phyloP scores from a whole-genome alignment of 441 rosid genomes.

The Melastoma candidum region DNA sequence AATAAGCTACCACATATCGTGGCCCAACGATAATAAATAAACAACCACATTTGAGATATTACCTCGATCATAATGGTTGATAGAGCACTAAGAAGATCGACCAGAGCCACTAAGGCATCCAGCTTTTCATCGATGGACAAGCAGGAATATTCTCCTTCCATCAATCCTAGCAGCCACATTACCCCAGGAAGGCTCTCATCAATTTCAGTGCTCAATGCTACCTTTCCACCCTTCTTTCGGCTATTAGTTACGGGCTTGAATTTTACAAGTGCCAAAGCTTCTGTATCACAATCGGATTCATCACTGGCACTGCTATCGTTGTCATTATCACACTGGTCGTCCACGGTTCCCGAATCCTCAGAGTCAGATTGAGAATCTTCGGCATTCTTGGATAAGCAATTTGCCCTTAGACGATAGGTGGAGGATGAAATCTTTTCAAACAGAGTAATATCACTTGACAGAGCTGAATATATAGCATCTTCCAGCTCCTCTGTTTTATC shows the following conservation, averaged over 20 bases:
- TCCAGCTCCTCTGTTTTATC: conserved; percentile 55
- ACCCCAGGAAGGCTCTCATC: conserved; percentile 96
- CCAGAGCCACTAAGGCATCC: conserved; percentile 69
- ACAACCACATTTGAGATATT: conserved; percentile 16
- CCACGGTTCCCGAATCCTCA: conserved; percentile 82
- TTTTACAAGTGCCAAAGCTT: conserved; percentile 29
- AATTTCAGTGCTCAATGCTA: conserved; percentile 53
- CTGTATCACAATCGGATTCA: conserved; percentile 48
- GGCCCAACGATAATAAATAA: neutral
- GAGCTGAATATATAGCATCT: conserved; percentile 53
- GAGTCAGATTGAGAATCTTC: conserved; percentile 49
- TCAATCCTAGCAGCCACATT: conserved; percentile 80
- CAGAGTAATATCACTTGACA: conserved; percentile 87
- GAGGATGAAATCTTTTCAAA: conserved; percentile 86
- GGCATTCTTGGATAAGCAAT: conserved; percentile 38
- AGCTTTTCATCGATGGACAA: conserved; percentile 81
- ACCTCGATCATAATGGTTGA: conserved; percentile 79
- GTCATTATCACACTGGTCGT: conserved; percentile 44
- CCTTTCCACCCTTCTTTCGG: conserved; percentile 32
- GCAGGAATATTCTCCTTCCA: conserved; percentile 95
- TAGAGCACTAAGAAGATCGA: conserved; percentile 77
- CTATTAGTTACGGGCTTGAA: conserved; percentile 20
- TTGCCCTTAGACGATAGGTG: conserved; percentile 67
- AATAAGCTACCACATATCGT: conserved; percentile 4
- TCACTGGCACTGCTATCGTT: conserved; percentile 41